Base-by-base conservation (phyloP, 441 rosid species). In the Pelargonium myrrhifolium region DNA sequence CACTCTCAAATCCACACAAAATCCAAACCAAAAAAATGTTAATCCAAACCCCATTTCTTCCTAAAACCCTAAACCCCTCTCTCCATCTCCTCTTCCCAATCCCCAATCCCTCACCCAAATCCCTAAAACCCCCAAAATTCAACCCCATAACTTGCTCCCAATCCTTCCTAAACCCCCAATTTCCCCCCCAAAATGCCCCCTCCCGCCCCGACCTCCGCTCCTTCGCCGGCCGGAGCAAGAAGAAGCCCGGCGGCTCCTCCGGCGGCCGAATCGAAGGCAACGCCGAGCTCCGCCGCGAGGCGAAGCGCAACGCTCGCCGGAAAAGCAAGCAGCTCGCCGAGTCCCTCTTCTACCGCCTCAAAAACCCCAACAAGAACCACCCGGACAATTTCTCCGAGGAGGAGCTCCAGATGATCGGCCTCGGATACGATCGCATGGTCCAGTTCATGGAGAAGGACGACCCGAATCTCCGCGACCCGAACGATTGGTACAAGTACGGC, bases 401-500 rank as follows among this genome's bases (percentile, higher is more conserved):
- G 2, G 92, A 90, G 83, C 85, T 93, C 45, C 79, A 88, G 68
- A 70, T 75, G 81, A 87, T 93, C 1, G 97, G 97, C 7, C 89
- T 86, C 9, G 98, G 96, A 2, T 93, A 90, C 78, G 98, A 93
- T 71, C 80, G 92, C 65, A 84, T 85, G 94, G 97, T 86, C 65
- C 77, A 91, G 75, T 90, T 90, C 79, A 85, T 90, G 97, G 91
- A 89, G 58, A 86, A 86, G 71, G 94, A 90, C 65, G 98, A 90
- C 78, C 96, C 97, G 0, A 80, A 86, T 47, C 68, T 93, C 47
- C 86, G 85, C 39, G 96, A 93, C 72, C 97, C 93, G 0, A 73
- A 83, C 69, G 94, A 93, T 63, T 90, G 97, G 97, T 90, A 85
- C 73, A 90, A 90, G 74, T 93, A 93, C 51, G 98, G 97, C 0